Conservation (phyloP, 805 yeast genomes). For the Yarrowia bubula region DNA sequence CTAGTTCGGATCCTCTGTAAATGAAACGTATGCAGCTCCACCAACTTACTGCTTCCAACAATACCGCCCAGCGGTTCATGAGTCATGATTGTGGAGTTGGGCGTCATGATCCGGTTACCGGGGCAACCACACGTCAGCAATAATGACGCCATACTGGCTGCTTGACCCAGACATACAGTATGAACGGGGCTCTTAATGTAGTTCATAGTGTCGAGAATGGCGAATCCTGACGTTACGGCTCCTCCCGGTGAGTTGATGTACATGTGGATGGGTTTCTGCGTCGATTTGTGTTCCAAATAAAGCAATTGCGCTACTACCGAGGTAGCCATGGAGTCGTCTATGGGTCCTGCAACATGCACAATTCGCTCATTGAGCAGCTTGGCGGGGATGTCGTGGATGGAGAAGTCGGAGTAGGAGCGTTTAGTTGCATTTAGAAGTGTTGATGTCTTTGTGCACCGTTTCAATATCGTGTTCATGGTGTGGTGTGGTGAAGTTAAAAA, state of each 20-base stretch:
- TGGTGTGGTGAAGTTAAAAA: too few species aligned
- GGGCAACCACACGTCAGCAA: constrained; percentile 8
- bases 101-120: constrained; percentile 8
- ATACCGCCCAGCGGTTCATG: constrained; percentile 24
- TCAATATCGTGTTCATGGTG: too few species aligned
- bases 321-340: constrained; percentile 22
- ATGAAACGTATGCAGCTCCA: constrained; percentile 19
- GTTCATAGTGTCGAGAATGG: constrained; percentile 24
- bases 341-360: constrained; percentile 10
- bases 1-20: neutral
- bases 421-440: too few species aligned
- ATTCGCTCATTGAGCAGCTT: constrained; percentile 15
- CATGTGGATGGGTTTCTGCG: constrained; percentile 19
- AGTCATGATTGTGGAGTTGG: constrained; percentile 19
- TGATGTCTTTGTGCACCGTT: too few species aligned
- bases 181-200: constrained; percentile 15
- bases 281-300: constrained; percentile 11
- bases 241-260: constrained; percentile 26
- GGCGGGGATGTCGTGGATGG: constrained; percentile 16
- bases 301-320: constrained; percentile 2
- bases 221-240: constrained; percentile 16
- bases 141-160: constrained; percentile 11
- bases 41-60: constrained; percentile 11
- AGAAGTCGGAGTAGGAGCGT: neutral
- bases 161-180: constrained; percentile 22